phyloP scores from a whole-genome alignment of 2,329 filamentous ascomycete species.

The Ophiostoma himal-ulmi region DNA sequence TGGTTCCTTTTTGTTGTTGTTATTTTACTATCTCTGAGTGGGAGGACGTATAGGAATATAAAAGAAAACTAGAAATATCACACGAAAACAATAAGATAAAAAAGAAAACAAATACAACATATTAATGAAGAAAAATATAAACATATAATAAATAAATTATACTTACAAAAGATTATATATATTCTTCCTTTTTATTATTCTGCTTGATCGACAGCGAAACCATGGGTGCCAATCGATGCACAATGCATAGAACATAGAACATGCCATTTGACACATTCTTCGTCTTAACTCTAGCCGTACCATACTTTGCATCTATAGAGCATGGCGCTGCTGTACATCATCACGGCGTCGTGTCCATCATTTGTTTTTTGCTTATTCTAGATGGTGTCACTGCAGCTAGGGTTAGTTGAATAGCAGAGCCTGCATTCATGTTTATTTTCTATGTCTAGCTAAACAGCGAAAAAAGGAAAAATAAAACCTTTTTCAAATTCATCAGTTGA shows the following conservation, averaged over 20 bases:
- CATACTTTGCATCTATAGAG: neutral
- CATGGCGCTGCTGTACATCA: neutral
- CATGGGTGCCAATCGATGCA: neutral
- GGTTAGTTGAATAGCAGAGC: constrained; percentile 4
- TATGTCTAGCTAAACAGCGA: constrained; percentile 5
- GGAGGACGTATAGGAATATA: too few species aligned
- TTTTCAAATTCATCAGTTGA: neutral
- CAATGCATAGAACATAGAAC: neutral
- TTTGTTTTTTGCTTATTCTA: too few species aligned
- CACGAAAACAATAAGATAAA: too few species aligned
- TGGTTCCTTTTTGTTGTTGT: too few species aligned
- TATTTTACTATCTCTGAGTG: too few species aligned
- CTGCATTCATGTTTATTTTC: constrained; percentile 14
- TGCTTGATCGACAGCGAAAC: neutral
- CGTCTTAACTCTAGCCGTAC: neutral
- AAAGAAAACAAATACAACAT: too few species aligned
- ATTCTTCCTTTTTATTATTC: neutral
- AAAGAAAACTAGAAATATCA: too few species aligned
- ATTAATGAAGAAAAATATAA: too few species aligned
- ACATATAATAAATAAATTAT: too few species aligned
- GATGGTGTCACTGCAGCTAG: neutral
- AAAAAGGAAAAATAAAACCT: constrained; percentile 1
- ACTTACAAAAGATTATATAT: too few species aligned
- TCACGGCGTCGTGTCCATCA: neutral
- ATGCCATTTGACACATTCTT: neutral